These are phyloP conservation scores for Piedraia hortae DNA, from an alignment of 2,329 filamentous ascomycete genomes.

Conservation along the genomic window DNA sequence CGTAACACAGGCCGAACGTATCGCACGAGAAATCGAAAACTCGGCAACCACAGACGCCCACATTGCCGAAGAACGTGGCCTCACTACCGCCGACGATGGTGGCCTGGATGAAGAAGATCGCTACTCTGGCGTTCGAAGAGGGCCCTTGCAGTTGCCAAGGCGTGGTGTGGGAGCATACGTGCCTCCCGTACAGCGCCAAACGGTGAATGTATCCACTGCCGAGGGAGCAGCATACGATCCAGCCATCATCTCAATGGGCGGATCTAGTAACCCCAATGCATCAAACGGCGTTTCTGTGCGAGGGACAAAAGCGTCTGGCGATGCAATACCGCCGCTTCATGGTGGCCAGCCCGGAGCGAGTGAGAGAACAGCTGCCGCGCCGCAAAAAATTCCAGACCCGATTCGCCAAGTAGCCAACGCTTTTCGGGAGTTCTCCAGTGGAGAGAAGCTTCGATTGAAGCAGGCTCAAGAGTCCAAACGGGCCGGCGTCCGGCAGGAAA, in stretches of 20 bases:
- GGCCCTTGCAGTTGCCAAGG: conserved; percentile 29
- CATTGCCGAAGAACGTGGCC: conserved; percentile 51
- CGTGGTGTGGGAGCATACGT: conserved; percentile 51
- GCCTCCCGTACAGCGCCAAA: conserved; percentile 63
- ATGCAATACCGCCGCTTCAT: conserved; percentile 4
- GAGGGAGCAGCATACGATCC: conserved; percentile 57
- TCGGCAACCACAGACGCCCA: conserved; percentile 50
- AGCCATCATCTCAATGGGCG: conserved; percentile 55
- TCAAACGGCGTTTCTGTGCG: not conserved
- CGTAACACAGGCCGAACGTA: conserved; percentile 50
- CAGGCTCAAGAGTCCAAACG: conserved; percentile 27
- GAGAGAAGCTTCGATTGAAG: conserved; percentile 31
- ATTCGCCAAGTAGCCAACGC: conserved; percentile 32
- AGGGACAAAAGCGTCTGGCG: conserved; percentile 2
- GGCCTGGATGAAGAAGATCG: conserved; percentile 77
- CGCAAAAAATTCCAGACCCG: conserved; percentile 28
- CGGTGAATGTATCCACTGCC: conserved; percentile 43
- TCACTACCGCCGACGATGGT: conserved; percentile 21
- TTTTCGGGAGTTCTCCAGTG: conserved; percentile 35
- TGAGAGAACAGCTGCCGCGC: conserved; percentile 1
- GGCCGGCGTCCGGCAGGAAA: conserved; percentile 36
- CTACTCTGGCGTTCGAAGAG: conserved; percentile 75
- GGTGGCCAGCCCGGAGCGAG: not conserved
- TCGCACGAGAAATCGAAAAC: conserved; percentile 71
- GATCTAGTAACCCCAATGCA: conserved; percentile 8